A percentile compares a stretch with the other conserved stretches of the same genome.
Evolutionary conservation across 1,284 basidiomycete species (phyloP).

Genomic region (Coniophora puteana): DNA sequence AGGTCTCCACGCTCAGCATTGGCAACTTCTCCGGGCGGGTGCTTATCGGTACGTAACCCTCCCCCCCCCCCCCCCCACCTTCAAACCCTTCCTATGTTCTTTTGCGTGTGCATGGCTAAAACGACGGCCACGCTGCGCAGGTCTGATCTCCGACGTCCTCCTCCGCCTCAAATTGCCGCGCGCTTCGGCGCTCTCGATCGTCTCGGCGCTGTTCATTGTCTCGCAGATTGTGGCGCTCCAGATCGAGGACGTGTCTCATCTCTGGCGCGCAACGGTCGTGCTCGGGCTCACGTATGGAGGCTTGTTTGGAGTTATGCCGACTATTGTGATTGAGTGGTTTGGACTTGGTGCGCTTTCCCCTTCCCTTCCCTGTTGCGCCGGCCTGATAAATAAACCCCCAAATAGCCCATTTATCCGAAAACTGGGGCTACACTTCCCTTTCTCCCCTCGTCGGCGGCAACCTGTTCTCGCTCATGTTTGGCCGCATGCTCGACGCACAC

Average conservation of each 20-base stretch:
- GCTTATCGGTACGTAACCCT: conserved; percentile 58
- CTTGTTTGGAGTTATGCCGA: conserved; percentile 75
- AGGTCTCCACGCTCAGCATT: conserved; percentile 83
- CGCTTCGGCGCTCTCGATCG: conserved; percentile 67
- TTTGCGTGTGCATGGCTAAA: not conserved
- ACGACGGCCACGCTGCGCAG: conserved; percentile 27
- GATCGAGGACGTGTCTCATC: conserved; percentile 54
- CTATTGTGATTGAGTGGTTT: conserved; percentile 84
- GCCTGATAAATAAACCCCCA: conserved; percentile 2
- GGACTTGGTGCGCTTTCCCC: conserved; percentile 55
- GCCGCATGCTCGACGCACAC: conserved; percentile 74
- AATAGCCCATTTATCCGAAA: conserved; percentile 72
- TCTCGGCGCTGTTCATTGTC: conserved; percentile 63
- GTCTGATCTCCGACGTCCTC: conserved; percentile 74
- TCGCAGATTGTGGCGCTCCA: conserved; percentile 62
- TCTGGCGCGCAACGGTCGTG: conserved; percentile 77
- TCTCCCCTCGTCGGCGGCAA: conserved; percentile 82
- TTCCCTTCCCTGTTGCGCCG: conserved; percentile 4
- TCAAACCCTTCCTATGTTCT: not conserved
- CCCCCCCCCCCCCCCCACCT: no score
- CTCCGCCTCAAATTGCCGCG: conserved; percentile 58
- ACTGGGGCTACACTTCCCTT: conserved; percentile 80
- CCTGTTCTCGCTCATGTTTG: conserved; percentile 82
- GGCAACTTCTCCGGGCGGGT: conserved; percentile 85
- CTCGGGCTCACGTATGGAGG: conserved; percentile 77